Evolutionary conservation across 1,284 basidiomycete genomes (phyloP), one percentile per base, ranked within the genome.

Genomic region (Boletellus deceptivus): DNA sequence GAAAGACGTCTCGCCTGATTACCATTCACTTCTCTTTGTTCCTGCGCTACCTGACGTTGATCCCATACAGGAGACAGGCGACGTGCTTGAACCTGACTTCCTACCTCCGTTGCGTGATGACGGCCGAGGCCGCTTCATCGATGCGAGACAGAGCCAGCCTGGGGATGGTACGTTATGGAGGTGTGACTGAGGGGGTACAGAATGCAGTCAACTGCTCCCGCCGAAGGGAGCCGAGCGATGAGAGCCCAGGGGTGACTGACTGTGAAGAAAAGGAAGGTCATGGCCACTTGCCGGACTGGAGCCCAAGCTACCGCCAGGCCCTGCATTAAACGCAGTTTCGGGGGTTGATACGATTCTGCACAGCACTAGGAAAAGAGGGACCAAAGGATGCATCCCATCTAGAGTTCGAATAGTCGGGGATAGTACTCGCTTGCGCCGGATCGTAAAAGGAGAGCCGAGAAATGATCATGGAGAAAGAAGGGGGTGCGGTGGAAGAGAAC

Each of bases 401-500:
- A 14, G 16, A 17, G 9, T 48, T 50, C 5, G 48, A 50, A 24
- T 55, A 59, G 43, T 56, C 54, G 1, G 64, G 53, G 16, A 58
- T 24, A 10, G 48, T 0, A 14, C 40, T 55, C 3, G 59, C 54
- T 1, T 57, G 56, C 7, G 59, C 20, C 1, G 68, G 63, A 24
- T 69, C 66, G 41, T 67, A 69, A 46, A 66, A 62, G 5, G 68
- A 66, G 6, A 56, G 35, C 0, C 35, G 50, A 3, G 67, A 48
- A 33, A 65, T 55, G 43, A 69, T 69, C 67, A 65, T n/a, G n/a
- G n/a, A n/a, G n/a, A n/a, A n/a, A n/a, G n/a, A n/a, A n/a, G n/a
- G n/a, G n/a, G n/a, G n/a, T n/a, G n/a, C n/a, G n/a, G n/a, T n/a
- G n/a, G n/a, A n/a, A n/a, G n/a, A n/a, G n/a, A n/a, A n/a, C n/a